Evolutionary conservation across 1,139 yeast species (phyloP).

Genomic region (Yamadazyma sp.): DNA sequence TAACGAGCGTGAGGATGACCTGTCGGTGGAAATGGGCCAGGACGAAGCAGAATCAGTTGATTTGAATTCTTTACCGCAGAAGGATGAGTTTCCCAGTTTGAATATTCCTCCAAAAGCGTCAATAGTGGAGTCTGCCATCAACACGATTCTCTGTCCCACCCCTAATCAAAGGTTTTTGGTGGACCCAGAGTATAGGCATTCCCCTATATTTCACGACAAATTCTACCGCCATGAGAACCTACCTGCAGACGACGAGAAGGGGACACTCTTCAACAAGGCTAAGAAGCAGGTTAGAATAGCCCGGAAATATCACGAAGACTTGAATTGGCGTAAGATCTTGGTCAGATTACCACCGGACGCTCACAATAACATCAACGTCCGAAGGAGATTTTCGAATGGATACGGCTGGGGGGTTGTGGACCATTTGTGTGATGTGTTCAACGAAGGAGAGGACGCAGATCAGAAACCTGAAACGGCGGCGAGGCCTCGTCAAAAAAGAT

Average conservation of each 20-base stretch:
- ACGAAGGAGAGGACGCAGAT: conserved; percentile 8
- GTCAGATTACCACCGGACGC: conserved; percentile 91
- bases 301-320: conserved; percentile 70
- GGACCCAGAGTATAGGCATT: conserved; percentile 46
- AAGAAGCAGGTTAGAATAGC: conserved; percentile 78
- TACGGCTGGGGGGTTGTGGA: conserved; percentile 95
- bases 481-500: neutral
- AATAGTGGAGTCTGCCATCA: conserved; percentile 45
- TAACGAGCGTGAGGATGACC: conserved; percentile 10
- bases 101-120: conserved; percentile 47
- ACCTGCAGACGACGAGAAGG: conserved; percentile 37
- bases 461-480: neutral
- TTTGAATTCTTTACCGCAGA: conserved; percentile 8
- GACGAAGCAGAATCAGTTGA: conserved; percentile 16
- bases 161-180: conserved; percentile 36
- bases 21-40: conserved; percentile 13
- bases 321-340: conserved; percentile 89
- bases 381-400: conserved; percentile 88
- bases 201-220: conserved; percentile 77
- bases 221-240: conserved; percentile 64
- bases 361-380: conserved; percentile 86
- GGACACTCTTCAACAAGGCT: conserved; percentile 24
- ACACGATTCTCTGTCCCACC: conserved; percentile 42
- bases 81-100: conserved; percentile 15
- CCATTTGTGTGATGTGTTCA: conserved; percentile 25